Evolutionary conservation across 179 eudicot species (phyloP), one percentile per base, ranked within the genome.

Genomic region (Beta lomatogona): DNA sequence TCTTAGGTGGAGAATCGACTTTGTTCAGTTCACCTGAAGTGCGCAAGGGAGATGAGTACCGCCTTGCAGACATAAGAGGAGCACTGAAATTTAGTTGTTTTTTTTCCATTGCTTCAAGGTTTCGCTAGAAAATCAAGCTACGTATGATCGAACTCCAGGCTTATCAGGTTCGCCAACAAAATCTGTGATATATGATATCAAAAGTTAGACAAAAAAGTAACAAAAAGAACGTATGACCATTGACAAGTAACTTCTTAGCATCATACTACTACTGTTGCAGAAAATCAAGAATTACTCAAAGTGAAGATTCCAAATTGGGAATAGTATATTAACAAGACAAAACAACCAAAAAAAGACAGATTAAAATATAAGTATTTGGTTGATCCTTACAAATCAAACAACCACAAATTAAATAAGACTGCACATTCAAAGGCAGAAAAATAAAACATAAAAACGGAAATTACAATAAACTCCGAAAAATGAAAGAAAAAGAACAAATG

Each of bases 41-140:
- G 10, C 83, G 71, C 52, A 85, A 53, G 69, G 87, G 86, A 58
- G 97, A 87, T 50, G 91, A 80, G 53, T 83, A 85, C 22, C 93
- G 75, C 79, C 98, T 92, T 75, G 91, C 98, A 9, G 98, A 93
- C 63, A 93, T 80, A n/a, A 92, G 82, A n/a, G 98, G 98, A 15
- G 89, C 91, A 74, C 88, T 90, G 22, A 92, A 86, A 81, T 93
- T 83, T 1, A 93, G 86, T 57, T 92, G 96, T 28, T 89, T 92
- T 78, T 86, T 89, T 85, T 89, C 94, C 97, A 93, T 93, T 68
- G 4, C 53, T 77, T 68, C 55, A 12, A 77, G 15, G 5, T 59
- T 52, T 68, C 60, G 45, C 79, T n/a, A 58, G 55, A 15, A 45
- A 68, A 36, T 67, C 66, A 45, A 72, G 41, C 67, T 31, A 21